Evolutionary conservation across 495 filamentous ascomycete species (phyloP), one percentile per base, ranked within the genome.

Genomic region (Podospora didyma): DNA sequence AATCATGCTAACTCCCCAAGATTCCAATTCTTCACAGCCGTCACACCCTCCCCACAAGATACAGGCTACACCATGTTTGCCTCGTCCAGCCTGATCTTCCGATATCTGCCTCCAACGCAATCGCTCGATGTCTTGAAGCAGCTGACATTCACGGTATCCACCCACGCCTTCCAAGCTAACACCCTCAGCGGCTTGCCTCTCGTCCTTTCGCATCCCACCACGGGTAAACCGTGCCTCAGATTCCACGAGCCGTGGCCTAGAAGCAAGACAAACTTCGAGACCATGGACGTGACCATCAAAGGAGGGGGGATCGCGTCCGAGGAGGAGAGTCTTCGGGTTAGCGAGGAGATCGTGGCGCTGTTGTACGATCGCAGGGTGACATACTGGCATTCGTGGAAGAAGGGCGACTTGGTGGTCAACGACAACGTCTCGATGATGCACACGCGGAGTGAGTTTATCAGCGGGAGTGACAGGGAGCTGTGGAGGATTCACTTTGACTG

Each of bases 241-340:
- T 85, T 72, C 64, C 80, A 84, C 56, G 75, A 83, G 63, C 76
- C 79, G 0, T 83, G 82, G 81, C 73, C 72, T 7, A 60, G 69
- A 19, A 70, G 59, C 28, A 75, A 76, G 58, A 81, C 80, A 10
- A 69, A 73, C 14, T 82, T 79, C 57, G 73, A 73, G 0, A 72
- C 76, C 0, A 75, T 68, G 4, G 56, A 76, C n/a, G 68, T 80
- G 10, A 71, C 59, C 0, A 75, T 84, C 22, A 74, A 80, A 19
- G 37, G 55, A n/a, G n/a, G n/a, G n/a, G n/a, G n/a, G n/a, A n/a
- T n/a, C n/a, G n/a, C n/a, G 70, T n/a, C 21, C 58, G 37, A 51
- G 14, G 41, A 39, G 11, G 34, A 45, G n/a, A 44, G 55, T n/a
- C 19, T 24, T 7, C 14, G 22, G 2, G 56, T 67, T 2, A 62